Evolutionary conservation across 129 eudicot species (phyloP).

Genomic region (Glebionis coronaria): DNA sequence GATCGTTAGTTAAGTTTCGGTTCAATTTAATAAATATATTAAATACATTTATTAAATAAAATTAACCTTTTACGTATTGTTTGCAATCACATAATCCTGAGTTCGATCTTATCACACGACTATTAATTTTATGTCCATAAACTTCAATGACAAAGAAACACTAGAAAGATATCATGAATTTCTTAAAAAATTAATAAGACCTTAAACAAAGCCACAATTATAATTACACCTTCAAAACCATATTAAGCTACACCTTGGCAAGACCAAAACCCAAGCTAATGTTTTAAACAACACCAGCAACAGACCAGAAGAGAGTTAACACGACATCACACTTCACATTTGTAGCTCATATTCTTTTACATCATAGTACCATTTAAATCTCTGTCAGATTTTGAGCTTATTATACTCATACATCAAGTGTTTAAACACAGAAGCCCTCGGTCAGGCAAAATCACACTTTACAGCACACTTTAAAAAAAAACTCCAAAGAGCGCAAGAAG

Average conservation of each 20-base stretch:
- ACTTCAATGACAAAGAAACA: too few species aligned
- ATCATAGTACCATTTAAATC: background rate
- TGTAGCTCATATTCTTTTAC: background rate
- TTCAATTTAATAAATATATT: too few species aligned
- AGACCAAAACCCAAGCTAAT: background rate
- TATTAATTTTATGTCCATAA: too few species aligned
- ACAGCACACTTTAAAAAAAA: background rate
- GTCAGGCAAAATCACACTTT: background rate
- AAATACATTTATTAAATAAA: too few species aligned
- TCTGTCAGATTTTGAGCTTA: background rate
- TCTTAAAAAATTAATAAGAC: too few species aligned
- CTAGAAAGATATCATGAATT: too few species aligned
- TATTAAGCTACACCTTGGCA: slow-evolving; percentile 4
- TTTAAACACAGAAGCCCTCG: background rate
- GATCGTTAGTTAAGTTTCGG: too few species aligned
- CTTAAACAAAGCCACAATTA: background rate
- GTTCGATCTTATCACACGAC: too few species aligned
- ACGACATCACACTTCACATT: background rate
- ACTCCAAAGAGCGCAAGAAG: background rate
- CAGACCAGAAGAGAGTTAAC: background rate
- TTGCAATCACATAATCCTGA: too few species aligned
- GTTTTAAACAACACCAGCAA: background rate
- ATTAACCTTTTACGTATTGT: too few species aligned
- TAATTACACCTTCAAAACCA: slow-evolving; percentile 2
- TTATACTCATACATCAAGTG: background rate